phyloP scores from a whole-genome alignment of 2,329 filamentous ascomycete genomes.

The Pezicula rhizophila region DNA sequence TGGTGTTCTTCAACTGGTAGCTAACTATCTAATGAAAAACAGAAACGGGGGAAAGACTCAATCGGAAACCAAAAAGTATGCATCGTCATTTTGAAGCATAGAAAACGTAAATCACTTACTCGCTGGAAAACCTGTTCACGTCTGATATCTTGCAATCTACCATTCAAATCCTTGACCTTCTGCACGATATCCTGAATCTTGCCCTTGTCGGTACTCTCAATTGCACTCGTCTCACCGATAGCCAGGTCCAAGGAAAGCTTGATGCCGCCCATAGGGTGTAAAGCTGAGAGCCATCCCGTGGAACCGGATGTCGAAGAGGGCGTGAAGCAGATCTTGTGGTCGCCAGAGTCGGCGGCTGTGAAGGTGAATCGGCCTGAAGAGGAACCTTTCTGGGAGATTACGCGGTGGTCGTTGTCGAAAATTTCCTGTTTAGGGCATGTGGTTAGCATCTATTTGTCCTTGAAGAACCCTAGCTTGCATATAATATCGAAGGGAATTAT shows the following conservation, averaged over 20 bases:
- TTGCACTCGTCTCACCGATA: constrained; percentile 89
- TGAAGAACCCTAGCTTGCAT: too few species aligned
- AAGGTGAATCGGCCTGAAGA: constrained; percentile 86
- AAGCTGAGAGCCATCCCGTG: constrained; percentile 64
- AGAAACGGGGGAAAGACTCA: background rate
- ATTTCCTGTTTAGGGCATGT: constrained; percentile 55
- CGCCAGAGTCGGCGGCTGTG: constrained; percentile 86
- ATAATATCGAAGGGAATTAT: background rate
- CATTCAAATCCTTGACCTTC: constrained; percentile 85
- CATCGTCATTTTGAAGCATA: background rate
- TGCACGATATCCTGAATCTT: constrained; percentile 87
- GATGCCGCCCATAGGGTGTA: constrained; percentile 66
- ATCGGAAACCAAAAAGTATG: background rate
- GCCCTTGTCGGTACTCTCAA: constrained; percentile 87
- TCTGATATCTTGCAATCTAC: constrained; percentile 78
- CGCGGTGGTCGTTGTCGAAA: constrained; percentile 96
- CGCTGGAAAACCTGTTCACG: constrained; percentile 95
- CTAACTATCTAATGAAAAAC: too few species aligned
- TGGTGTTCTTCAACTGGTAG: constrained; percentile 6
- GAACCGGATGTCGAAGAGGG: constrained; percentile 67
- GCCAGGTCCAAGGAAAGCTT: constrained; percentile 83
- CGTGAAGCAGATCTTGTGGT: constrained; percentile 93
- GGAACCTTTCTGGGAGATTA: constrained; percentile 78
- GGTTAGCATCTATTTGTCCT: background rate
- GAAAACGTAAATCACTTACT: constrained; percentile 44